These are phyloP conservation scores for Ganoderma leucocontextum DNA, from an alignment of 1,284 basidiomycete species.

Conservation along the genomic window DNA sequence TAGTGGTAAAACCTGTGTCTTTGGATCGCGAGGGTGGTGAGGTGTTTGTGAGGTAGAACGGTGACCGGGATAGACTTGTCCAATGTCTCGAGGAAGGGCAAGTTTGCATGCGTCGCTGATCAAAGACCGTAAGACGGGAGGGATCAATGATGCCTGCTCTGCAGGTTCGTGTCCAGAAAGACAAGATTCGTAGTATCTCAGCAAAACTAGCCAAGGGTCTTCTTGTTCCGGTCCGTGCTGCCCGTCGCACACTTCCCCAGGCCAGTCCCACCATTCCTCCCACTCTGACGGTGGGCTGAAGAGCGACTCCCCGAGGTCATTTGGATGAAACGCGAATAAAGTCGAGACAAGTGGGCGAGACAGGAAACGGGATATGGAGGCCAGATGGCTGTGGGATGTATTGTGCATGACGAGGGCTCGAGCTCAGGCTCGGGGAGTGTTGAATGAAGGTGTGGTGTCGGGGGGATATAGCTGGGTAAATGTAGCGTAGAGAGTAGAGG, in stretches of 20 bases:
- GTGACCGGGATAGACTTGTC: slow-evolving; percentile 2
- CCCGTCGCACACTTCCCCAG: slow-evolving; percentile 18
- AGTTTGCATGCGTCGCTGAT: slow-evolving; percentile 30
- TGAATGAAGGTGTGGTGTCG: not conserved
- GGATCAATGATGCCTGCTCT: slow-evolving; percentile 15
- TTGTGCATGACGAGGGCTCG: not conserved
- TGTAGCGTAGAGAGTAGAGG: too few species aligned
- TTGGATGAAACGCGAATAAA: slow-evolving; percentile 40
- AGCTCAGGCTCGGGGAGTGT: too few species aligned
- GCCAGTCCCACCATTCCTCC: slow-evolving; percentile 45
- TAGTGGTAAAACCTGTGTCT: slow-evolving; percentile 18
- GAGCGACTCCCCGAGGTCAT: slow-evolving; percentile 31
- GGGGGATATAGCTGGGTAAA: not conserved
- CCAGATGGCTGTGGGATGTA: not conserved
- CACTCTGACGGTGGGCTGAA: slow-evolving; percentile 38
- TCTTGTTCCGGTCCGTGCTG: not conserved
- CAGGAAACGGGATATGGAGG: slow-evolving; percentile 32
- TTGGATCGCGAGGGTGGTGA: not conserved
- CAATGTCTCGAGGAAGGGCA: slow-evolving; percentile 26
- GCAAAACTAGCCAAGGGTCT: slow-evolving; percentile 31
- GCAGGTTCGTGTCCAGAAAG: slow-evolving; percentile 2
- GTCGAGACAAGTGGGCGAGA: slow-evolving; percentile 30
- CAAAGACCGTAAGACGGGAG: slow-evolving; percentile 19
- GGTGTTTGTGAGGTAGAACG: slow-evolving; percentile 17
- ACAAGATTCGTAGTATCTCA: slow-evolving; percentile 35